These are phyloP conservation scores for Lantana camara DNA, from an alignment of 257 asterid species.

Conservation along the genomic window DNA sequence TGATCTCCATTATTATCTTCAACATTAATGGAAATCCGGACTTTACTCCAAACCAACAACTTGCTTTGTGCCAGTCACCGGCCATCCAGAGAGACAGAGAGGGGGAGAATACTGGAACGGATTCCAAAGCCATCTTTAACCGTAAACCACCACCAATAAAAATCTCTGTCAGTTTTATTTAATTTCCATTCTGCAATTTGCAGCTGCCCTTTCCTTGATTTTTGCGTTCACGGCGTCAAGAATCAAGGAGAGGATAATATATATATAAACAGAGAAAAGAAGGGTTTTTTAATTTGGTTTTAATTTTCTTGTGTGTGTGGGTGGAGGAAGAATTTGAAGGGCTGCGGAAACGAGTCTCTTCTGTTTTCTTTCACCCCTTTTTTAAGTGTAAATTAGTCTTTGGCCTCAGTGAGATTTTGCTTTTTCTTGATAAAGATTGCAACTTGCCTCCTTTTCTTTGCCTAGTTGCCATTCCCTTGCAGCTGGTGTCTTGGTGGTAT, in stretches of 20 bases:
- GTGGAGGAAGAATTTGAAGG: constrained; percentile 35
- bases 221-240: constrained; percentile 18
- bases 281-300: too few species aligned
- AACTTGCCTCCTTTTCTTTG: background rate
- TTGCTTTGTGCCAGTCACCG: constrained; percentile 11
- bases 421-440: constrained; percentile 10
- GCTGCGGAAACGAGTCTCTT: constrained; percentile 10
- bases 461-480: constrained; percentile 1
- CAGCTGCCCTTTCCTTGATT: constrained; percentile 24
- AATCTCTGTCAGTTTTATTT: background rate
- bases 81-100: constrained; percentile 3
- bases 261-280: constrained; percentile 6
- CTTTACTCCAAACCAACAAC: constrained; percentile 26
- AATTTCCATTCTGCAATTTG: constrained; percentile 29
- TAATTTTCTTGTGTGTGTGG: constrained; percentile 15
- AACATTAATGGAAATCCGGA: constrained; percentile 30
- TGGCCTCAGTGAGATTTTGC: background rate
- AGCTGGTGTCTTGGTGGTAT: background rate
- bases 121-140: constrained; percentile 28
- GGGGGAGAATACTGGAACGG: constrained; percentile 4
- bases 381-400: too few species aligned
- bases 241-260: constrained; percentile 11
- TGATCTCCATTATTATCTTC: background rate
- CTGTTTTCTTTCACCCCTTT: constrained; percentile 40
- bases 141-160: constrained; percentile 16